Evolutionary conservation across 2,329 filamentous ascomycete species (phyloP), one percentile per base, ranked within the genome.

Genomic region (Dactylellina parvicollis): DNA sequence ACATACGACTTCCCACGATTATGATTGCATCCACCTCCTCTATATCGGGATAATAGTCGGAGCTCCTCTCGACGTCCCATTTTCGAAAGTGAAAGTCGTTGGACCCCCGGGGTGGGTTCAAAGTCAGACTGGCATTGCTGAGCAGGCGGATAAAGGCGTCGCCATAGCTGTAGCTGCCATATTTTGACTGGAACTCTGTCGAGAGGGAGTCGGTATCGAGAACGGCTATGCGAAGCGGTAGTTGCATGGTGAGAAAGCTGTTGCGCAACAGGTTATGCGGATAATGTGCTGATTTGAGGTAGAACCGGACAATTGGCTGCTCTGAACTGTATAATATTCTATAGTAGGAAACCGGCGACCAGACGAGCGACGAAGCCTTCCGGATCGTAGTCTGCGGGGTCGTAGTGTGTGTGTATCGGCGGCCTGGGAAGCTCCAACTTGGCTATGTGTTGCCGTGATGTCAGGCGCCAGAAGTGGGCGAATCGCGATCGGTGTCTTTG

Each of bases 161-260:
- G 74, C 88, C 87, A 81, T 96, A 96, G 72, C 85, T 85, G 81
- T 96, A 97, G 72, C 85, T 85, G 56, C 87, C 86, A 81, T 90
- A 92, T 77, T 87, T 87, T 62, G 84, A 84, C 61, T 86, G 82
- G 36, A 89, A 86, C 44, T 85, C 81, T 0, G 87, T 85, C 54
- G 90, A 84, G 0, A 92, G 92, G 0, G 87, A 90, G 81, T 96
- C 94, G 83, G 91, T 90, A 84, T 96, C 92, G 76, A 98, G 88
- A 77, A 98, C 86, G 49, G 93, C 92, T 81, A 97, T 89, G 64
- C 91, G 89, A 76, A 94, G 82, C 28, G 86, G 86, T n/a, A 77
- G 67, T 36, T 73, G 69, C 69, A 73, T 73, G 1, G 42, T 52
- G 22, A n/a, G n/a, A n/a, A n/a, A n/a, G n/a, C n/a, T n/a, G n/a